A percentile compares a stretch with the other conserved stretches of the same genome.
Conservation (phyloP, 2,329 filamentous ascomycete species). For the Microsporum audouinii region DNA sequence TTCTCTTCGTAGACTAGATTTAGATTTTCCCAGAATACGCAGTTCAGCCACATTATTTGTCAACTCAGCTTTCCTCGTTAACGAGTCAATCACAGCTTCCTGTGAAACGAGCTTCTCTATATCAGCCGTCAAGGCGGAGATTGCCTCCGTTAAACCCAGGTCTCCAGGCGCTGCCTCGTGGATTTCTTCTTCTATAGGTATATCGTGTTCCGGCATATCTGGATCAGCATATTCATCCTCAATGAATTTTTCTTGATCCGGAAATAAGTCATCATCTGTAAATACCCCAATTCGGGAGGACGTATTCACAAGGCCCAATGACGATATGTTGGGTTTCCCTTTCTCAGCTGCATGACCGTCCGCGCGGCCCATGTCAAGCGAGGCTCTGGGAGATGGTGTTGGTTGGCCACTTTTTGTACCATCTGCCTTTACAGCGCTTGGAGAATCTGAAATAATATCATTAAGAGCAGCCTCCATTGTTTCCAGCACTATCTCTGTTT, state of each 20-base stretch:
- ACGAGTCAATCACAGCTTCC: slow-evolving; percentile 78
- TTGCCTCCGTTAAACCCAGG: slow-evolving; percentile 83
- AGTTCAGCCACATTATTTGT: slow-evolving; percentile 95
- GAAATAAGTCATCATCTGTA: slow-evolving; percentile 83
- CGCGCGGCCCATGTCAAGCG: slow-evolving; percentile 28
- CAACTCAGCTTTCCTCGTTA: slow-evolving; percentile 86
- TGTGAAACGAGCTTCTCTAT: slow-evolving; percentile 82
- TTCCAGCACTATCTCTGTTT: slow-evolving; percentile 71
- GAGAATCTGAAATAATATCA: slow-evolving; percentile 74
- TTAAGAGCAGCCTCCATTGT: slow-evolving; percentile 87
- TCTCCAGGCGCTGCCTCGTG: slow-evolving; percentile 92
- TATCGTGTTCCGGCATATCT: slow-evolving; percentile 45
- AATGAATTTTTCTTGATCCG: slow-evolving; percentile 64
- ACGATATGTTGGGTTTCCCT: slow-evolving; percentile 77
- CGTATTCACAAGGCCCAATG: slow-evolving; percentile 77
- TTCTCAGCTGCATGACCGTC: slow-evolving; percentile 51
- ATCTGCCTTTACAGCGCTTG: slow-evolving; percentile 23
- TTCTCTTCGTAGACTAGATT: slow-evolving; percentile 82
- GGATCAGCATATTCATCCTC: slow-evolving; percentile 75
- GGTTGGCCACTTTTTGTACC: slow-evolving; percentile 29
- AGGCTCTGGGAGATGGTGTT: slow-evolving; percentile 37
- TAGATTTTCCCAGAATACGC: slow-evolving; percentile 84
- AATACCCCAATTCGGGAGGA: slow-evolving; percentile 87
- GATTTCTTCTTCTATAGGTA: slow-evolving; percentile 66
- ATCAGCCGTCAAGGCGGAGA: slow-evolving; percentile 73